Evolutionary conservation across 768 basidiomycete genomes (phyloP).

Genomic region (Boletus bicolor): DNA sequence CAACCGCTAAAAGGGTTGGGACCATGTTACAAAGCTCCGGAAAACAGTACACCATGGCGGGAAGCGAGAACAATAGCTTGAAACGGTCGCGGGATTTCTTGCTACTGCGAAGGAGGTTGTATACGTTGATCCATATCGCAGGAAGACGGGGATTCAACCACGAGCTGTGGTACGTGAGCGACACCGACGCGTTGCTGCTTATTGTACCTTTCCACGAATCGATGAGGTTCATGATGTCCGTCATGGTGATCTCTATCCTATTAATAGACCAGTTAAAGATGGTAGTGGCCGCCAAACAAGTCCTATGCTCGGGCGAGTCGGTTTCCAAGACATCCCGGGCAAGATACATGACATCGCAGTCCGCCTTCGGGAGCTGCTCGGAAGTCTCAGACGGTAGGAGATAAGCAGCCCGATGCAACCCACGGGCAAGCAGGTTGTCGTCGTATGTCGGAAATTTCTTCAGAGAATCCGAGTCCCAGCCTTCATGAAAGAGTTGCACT

Average conservation of each 20-base stretch:
- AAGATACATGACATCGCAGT: constrained; percentile 6
- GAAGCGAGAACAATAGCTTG: constrained; percentile 28
- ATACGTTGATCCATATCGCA: constrained; percentile 25
- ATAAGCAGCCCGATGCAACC: constrained; percentile 5
- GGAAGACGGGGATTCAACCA: constrained; percentile 26
- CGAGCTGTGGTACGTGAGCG: constrained; percentile 17
- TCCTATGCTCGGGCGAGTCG: constrained; percentile 1
- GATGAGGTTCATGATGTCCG: background rate
- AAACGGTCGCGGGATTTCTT: background rate
- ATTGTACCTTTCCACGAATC: background rate
- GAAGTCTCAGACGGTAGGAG: constrained; percentile 11
- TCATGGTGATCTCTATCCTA: background rate
- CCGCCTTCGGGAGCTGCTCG: background rate
- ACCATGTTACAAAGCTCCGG: constrained; percentile 8
- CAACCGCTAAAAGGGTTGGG: constrained; percentile 31
- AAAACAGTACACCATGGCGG: constrained; percentile 28
- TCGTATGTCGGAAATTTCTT: background rate
- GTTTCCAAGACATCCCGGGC: constrained; percentile 3
- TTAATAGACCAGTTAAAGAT: constrained; percentile 3
- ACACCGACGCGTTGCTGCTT: background rate
- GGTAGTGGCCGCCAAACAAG: background rate
- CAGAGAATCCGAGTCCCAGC: background rate
- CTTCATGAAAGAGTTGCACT: constrained; percentile 7
- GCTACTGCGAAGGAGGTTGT: constrained; percentile 20
- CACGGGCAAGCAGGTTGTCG: constrained; percentile 13